Evolutionary conservation across 2,329 filamentous ascomycete genomes (phyloP), one percentile per base, ranked within the genome.

Genomic region (Lecanoromycetidae sp.): DNA sequence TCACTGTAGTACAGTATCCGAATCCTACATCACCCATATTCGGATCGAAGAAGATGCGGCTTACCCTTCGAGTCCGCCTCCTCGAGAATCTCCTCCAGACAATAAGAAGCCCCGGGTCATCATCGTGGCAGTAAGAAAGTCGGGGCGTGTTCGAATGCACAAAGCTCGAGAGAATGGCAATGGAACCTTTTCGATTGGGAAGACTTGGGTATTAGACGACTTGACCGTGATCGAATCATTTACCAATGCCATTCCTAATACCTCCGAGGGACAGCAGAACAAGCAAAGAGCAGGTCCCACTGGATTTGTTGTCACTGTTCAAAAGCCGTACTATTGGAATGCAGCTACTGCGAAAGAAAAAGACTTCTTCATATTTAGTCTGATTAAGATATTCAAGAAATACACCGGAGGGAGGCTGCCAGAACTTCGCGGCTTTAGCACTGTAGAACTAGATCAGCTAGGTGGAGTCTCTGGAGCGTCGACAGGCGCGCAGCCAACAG

Each of bases 11-110:
- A 43, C 58, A 87, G 82, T 85, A 56, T 71, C 80, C 56, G 91
- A 98, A 69, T 95, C 87, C 27, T 98, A 98, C 69, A 98, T 98
- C 59, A 98, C 91, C 19, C 91, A 98, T 63, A 88, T 96, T 58
- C 79, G 82, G 59, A 87, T 98, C 59, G 79, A 78, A 55, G 91
- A 98, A 69, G 94, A 86, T 71, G 80, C 81, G 48, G 75, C 77
- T 33, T 81, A 88, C 64, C 87, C 90, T 13, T 88, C 87, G 19
- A 74, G 76, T 30, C 91, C 91, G 27, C 82, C 91, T 44, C 88
- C 91, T 3, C 86, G 86, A 2, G 80, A 82, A 55, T 78, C 82
- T n/a, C 70, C 75, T 7, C 68, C 79, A 8, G 75, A 82, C 44
- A 78, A 81, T 60, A 88, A 94, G 65, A 98, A 98, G 65, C 77